These are phyloP conservation scores for Umbelopsis isabellina DNA, from an alignment of 192 early-diverging fungal genomes.

Conservation along the genomic window DNA sequence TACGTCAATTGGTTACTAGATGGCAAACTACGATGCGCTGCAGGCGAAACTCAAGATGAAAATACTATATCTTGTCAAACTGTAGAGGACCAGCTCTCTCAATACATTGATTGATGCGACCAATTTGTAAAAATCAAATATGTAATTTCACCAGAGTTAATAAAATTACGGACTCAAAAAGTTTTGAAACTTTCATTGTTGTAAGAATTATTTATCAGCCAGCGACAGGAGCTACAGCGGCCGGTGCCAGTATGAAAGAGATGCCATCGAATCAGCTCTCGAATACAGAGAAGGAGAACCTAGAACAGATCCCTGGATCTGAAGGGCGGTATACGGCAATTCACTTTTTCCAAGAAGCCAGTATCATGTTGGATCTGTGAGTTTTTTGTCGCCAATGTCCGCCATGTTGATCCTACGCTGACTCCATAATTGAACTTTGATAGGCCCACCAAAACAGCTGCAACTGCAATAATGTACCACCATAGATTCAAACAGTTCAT, in stretches of 20 bases:
- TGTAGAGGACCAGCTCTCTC: not conserved
- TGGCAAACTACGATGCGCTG: constrained; percentile 39
- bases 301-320: constrained; percentile 6
- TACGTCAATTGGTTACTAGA: constrained; percentile 61
- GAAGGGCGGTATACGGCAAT: not conserved
- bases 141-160: not conserved
- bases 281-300: constrained; percentile 8
- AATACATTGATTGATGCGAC: not conserved
- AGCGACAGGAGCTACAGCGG: too few relatives aligned
- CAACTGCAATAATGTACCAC: constrained; percentile 53
- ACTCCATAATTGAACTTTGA: not conserved
- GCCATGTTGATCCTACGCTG: not conserved
- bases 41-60: constrained; percentile 17
- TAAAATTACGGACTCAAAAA: not conserved
- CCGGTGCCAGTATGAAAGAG: not conserved
- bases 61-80: constrained; percentile 3
- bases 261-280: constrained; percentile 8
- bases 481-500: constrained; percentile 53
- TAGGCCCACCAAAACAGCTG: constrained; percentile 53
- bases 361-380: constrained; percentile 42
- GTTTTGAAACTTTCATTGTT: too few relatives aligned
- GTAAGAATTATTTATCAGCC: too few relatives aligned
- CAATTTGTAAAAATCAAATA: not conserved
- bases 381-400: not conserved
- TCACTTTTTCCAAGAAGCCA: constrained; percentile 36